Base-by-base conservation (phyloP, 495 filamentous ascomycete species). In the Poronia punctata region DNA sequence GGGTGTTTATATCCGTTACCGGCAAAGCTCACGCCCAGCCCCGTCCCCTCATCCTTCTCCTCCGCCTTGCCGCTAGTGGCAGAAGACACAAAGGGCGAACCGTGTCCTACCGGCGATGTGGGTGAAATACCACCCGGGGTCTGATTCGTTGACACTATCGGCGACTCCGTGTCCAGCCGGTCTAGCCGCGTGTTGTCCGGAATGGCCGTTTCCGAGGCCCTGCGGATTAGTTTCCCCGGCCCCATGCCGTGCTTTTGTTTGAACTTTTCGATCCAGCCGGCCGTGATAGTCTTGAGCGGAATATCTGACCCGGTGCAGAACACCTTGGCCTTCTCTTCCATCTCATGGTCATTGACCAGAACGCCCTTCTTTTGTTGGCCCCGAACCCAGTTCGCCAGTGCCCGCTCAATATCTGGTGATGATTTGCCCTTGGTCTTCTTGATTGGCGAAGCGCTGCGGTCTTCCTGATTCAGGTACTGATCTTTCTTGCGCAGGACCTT, bases 401-500 rank as follows among this genome's bases (percentile, higher is more conserved):
- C 88, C 54, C 90, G 81, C 58, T 99, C 92, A 51, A 99, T 88
- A 61, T 97, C 88, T 22, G 55, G 55, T 3, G 86, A 88, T 32
- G 89, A 89, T 64, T 89, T 87, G 14, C 89, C 86, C 67, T 96
- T 97, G 45, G 80, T 62, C 41, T 83, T 79, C 61, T 94, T 94
- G 48, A 94, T 80, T 7, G 92, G 88, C 27, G 92, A 95, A 43
- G 82, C 77, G 48, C 78, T 86, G 20, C 86, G 82, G 59, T 94
- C 89, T 39, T 96, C 87, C 31, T 80, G 78, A 49, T 80, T 83
- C 7, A 99, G 79, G 66, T 97, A 99, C 61, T 96, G 93, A 46
- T 97, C 92, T 62, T 95, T 95, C 55, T 95, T 83, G 38, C 92
- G 84, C 46, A 97, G 65, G 36, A 99, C 92, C 60, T 99, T 99